Evolutionary conservation across 495 filamentous ascomycete species (phyloP), one percentile per base, ranked within the genome.

Genomic region (Neurospora terricola): DNA sequence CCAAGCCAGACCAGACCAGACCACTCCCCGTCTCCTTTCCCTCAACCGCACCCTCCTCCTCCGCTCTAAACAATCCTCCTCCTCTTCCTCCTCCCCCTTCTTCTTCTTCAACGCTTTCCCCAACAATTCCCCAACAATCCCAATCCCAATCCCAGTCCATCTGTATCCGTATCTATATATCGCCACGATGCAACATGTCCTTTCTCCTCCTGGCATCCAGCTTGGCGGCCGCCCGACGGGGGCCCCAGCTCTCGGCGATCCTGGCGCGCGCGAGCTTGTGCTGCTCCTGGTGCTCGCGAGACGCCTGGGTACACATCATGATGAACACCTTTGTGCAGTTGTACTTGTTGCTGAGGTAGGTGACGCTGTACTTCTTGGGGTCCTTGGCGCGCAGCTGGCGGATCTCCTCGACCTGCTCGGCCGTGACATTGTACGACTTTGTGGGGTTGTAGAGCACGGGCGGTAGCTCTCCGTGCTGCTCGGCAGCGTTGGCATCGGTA

Each of bases 241-340:
- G 83, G 42, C 94, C 93, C 93, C 93, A 97, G 78, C 87, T 86
- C 70, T 85, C 89, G 83, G 90, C 89, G 34, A 90, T 84, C 18
- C 84, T 87, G 76, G 91, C 90, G 72, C 82, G 76, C 71, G 79
- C 77, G 54, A 76, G 77, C 77, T 81, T 72, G 71, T 82, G 77
- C 75, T 81, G 80, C 21, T 79, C 73, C 66, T 73, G 74, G 78
- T 84, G 82, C 77, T 85, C 83, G 23, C 70, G 69, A 70, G 79
- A 73, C 6, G 82, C 75, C 59, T 80, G 79, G 78, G 79, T 80
- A 79, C 83, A 87, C 79, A 89, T 85, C 70, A 85, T 86, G 72
- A 97, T 88, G 77, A 97, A 97, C 66, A 91, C 82, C 23, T 88
- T 85, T 73, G 88, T 89, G 85, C 94, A 97, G n/a, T 88, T 86